Evolutionary conservation across 2,329 filamentous ascomycete genomes (phyloP).

Genomic region (Monosporascus sp.): DNA sequence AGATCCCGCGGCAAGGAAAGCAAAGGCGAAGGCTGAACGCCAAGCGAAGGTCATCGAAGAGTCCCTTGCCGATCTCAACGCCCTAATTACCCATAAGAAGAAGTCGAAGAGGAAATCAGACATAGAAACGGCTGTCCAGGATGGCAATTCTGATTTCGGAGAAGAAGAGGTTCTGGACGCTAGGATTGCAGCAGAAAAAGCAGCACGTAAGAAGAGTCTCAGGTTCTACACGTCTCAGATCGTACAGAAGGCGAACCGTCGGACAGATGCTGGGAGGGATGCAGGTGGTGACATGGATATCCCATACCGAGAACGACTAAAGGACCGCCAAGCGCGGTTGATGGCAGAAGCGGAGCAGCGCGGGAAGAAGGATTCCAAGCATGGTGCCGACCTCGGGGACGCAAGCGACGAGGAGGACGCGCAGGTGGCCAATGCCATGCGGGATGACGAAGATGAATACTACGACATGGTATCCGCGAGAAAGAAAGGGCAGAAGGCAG

Average conservation of each 20-base stretch:
- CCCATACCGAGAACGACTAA: constrained; percentile 81
- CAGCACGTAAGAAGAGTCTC: constrained; percentile 80
- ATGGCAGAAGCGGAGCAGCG: constrained; percentile 84
- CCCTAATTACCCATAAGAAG: constrained; percentile 46
- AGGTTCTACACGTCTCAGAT: constrained; percentile 99
- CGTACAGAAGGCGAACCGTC: constrained; percentile 86
- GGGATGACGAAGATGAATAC: constrained; percentile 63
- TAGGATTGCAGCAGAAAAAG: constrained; percentile 79
- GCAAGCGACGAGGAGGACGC: constrained; percentile 65
- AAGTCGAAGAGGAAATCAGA: constrained; percentile 40
- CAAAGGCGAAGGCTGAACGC: constrained; percentile 32
- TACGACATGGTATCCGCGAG: constrained; percentile 80
- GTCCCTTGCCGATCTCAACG: constrained; percentile 63
- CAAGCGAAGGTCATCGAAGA: constrained; percentile 61
- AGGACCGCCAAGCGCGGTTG: constrained; percentile 78
- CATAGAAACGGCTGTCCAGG: constrained; percentile 22
- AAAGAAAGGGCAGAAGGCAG: constrained; percentile 68
- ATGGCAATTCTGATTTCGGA: constrained; percentile 82
- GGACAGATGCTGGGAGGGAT: constrained; percentile 64
- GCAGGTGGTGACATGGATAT: constrained; percentile 77
- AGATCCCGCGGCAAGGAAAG: constrained; percentile 19
- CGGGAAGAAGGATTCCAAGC: constrained; percentile 59
- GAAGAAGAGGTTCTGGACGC: constrained; percentile 78
- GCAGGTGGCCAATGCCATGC: constrained; percentile 42
- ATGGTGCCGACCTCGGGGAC: constrained; percentile 61